A percentile compares a stretch with the other conserved stretches of the same genome.
phyloP scores from a whole-genome alignment of 306 rosid genomes.

The Fragaria vesca region DNA sequence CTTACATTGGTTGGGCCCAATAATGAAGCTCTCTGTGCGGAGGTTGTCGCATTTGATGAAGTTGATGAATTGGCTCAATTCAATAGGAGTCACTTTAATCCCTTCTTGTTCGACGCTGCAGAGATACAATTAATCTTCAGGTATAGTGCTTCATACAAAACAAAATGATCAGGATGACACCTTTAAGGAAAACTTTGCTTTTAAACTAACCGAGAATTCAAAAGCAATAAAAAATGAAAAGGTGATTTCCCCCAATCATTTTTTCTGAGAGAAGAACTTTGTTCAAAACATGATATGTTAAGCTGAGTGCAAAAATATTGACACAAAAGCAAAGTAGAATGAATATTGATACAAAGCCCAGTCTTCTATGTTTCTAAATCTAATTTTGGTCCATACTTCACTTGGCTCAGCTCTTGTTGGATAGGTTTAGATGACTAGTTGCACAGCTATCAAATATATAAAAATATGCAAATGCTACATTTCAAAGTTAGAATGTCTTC shows the following conservation, averaged over 20 bases:
- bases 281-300: background rate
- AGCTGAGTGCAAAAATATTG: background rate
- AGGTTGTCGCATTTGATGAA: constrained; percentile 52
- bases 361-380: background rate
- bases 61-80: constrained; percentile 42
- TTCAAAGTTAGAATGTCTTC: background rate
- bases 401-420: background rate
- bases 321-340: background rate
- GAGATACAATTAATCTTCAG: constrained; percentile 28
- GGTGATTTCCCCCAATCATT: background rate
- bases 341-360: background rate
- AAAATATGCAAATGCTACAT: background rate
- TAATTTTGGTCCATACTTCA: background rate
- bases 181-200: background rate
- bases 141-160: constrained; percentile 25
- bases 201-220: background rate
- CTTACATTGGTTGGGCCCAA: constrained; percentile 59
- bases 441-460: background rate
- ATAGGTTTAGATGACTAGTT: background rate
- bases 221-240: background rate
- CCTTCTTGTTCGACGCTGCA: constrained; percentile 74
- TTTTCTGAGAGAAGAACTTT: background rate
- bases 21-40: constrained; percentile 51
- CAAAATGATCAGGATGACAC: constrained; percentile 12
- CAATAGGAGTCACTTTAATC: constrained; percentile 45